Evolutionary conservation across 2,329 filamentous ascomycete genomes (phyloP).

Genomic region (Apiospora phragmitis): DNA sequence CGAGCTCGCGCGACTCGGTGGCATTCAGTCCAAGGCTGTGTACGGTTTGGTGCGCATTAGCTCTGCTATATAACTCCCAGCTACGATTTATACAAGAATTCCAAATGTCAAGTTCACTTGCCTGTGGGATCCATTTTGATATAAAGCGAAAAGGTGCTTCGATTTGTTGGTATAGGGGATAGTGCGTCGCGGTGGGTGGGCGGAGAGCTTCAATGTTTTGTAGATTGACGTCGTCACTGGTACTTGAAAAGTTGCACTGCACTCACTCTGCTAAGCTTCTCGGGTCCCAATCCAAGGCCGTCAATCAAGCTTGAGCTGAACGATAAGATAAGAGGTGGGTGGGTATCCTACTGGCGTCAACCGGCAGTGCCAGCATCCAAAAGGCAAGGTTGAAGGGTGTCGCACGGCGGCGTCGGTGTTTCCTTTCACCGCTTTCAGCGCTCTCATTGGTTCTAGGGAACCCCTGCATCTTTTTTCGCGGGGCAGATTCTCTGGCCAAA

Average conservation of each 20-base stretch:
- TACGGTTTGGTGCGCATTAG: slow-evolving; percentile 1
- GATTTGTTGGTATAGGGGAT: background rate
- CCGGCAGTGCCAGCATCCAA: background rate
- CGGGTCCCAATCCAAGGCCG: background rate
- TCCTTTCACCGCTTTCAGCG: slow-evolving; percentile 13
- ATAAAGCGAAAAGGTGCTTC: background rate
- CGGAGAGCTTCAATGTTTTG: background rate
- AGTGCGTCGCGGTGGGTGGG: background rate
- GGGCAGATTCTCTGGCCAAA: background rate
- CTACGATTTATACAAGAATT: background rate
- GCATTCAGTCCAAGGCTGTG: slow-evolving; percentile 57
- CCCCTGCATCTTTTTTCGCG: slow-evolving; percentile 9
- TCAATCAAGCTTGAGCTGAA: background rate
- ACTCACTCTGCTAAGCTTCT: background rate
- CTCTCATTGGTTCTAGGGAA: slow-evolving; percentile 1
- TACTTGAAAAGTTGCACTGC: slow-evolving; percentile 4
- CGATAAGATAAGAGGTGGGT: background rate
- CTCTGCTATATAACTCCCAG: slow-evolving; percentile 1
- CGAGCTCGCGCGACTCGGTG: slow-evolving; percentile 88
- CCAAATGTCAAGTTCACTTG: background rate
- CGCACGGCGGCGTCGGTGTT: background rate
- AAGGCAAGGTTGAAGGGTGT: too few species aligned
- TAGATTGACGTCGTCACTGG: background rate
- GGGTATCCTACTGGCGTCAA: background rate
- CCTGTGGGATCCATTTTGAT: background rate